phyloP scores from a whole-genome alignment of 1,284 basidiomycete species.

The Laetiporus sulphureus region DNA sequence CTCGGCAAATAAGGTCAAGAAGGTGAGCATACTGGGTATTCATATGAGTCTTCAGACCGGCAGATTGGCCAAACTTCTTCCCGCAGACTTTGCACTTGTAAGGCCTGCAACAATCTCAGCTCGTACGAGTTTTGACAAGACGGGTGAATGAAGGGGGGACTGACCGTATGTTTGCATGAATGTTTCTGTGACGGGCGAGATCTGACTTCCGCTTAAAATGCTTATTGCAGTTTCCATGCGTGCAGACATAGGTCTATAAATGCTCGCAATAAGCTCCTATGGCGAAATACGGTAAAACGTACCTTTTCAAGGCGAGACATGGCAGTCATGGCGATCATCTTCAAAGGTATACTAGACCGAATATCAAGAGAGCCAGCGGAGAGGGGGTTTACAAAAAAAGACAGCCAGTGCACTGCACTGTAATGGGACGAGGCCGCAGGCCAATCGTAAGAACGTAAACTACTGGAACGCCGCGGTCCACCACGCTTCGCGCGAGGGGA shows the following conservation, averaged over 20 bases:
- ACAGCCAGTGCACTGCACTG: conserved; percentile 2
- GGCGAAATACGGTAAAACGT: too few relatives aligned
- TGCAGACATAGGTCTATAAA: too few relatives aligned
- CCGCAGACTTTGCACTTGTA: conserved; percentile 28
- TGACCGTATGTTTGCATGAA: not conserved
- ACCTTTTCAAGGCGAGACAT: too few relatives aligned
- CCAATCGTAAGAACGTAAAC: too few relatives aligned
- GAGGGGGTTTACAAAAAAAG: too few relatives aligned
- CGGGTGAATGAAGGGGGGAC: not conserved
- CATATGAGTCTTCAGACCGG: conserved; percentile 48
- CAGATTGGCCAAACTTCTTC: conserved; percentile 46
- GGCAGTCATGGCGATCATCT: not conserved
- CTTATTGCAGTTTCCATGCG: not conserved
- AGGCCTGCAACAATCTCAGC: conserved; percentile 1
- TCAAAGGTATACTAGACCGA: too few relatives aligned
- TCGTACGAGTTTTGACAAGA: not conserved
- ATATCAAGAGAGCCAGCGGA: too few relatives aligned
- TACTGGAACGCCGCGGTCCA: too few relatives aligned
- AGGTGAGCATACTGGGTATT: conserved; percentile 46
- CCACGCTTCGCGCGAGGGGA: too few relatives aligned
- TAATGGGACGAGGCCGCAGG: too few relatives aligned
- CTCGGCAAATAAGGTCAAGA: not conserved
- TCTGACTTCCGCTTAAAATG: not conserved
- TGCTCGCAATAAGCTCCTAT: too few relatives aligned
- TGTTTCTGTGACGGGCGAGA: conserved; percentile 2